Evolutionary conservation across 1,284 basidiomycete species (phyloP).

Genomic region (Cutaneotrichosporon cutaneum): DNA sequence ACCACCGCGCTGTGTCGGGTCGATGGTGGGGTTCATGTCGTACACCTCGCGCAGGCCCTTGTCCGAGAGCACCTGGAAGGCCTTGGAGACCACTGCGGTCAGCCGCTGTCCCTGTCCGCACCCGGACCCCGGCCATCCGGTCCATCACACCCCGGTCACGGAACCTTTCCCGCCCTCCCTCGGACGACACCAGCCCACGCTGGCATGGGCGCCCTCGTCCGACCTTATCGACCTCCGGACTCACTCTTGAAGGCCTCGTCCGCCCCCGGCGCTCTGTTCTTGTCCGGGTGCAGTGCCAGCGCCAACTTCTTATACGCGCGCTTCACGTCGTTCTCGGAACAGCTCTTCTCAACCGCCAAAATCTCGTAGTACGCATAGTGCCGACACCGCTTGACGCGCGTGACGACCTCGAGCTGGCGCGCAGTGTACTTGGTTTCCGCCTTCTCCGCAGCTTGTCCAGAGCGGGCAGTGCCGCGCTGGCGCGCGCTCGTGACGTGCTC

Average conservation of each 20-base stretch:
- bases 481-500: constrained; percentile 50
- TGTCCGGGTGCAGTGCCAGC: constrained; percentile 91
- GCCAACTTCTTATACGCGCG: constrained; percentile 98
- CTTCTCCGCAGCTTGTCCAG: constrained; percentile 7
- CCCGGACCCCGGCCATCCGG: no score
- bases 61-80: constrained; percentile 93
- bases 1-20: constrained; percentile 75
- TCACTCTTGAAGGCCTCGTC: constrained; percentile 98
- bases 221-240: no score
- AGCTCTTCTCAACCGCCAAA: constrained; percentile 76
- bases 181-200: no score
- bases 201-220: no score
- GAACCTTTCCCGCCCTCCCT: no score
- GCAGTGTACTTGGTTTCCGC: constrained; percentile 71
- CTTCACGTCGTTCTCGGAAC: constrained; percentile 88
- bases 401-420: constrained; percentile 82
- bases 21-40: constrained; percentile 77
- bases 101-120: no score
- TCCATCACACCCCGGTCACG: neutral
- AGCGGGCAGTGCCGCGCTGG: constrained; percentile 23
- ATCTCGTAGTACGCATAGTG: constrained; percentile 94
- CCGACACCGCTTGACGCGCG: constrained; percentile 80
- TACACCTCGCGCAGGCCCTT: constrained; percentile 85
- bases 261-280: constrained; percentile 95
- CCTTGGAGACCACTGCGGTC: constrained; percentile 88